Evolutionary conservation across 352 stramenopile genomes (phyloP).

Genomic region (Pythium inflatum): DNA sequence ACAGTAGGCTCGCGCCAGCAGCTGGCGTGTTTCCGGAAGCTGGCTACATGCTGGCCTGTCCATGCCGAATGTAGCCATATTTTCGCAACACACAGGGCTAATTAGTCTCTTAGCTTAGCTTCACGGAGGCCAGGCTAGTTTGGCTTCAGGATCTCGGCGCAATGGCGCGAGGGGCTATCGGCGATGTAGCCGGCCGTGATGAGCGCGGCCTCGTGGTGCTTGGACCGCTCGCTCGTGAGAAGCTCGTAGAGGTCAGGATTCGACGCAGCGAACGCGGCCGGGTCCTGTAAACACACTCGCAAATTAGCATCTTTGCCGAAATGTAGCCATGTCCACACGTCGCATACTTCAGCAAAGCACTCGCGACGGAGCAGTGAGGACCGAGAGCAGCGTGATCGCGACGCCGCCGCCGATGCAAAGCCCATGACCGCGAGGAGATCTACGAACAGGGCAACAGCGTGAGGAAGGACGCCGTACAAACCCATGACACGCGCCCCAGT

Average conservation of each 20-base stretch:
- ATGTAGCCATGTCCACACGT: not conserved
- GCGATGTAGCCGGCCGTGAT: too few relatives aligned
- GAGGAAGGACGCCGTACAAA: too few relatives aligned
- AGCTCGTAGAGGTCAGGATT: not conserved
- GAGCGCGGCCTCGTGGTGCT: not conserved
- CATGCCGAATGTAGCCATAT: not conserved
- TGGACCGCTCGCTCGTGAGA: not conserved
- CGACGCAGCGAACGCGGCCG: not conserved
- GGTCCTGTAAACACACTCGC: not conserved
- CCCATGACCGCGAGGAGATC: slow-evolving; percentile 76
- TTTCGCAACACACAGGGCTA: not conserved
- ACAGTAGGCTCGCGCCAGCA: not conserved
- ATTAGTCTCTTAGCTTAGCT: too few relatives aligned
- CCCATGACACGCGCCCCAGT: too few relatives aligned
- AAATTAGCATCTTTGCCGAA: not conserved
- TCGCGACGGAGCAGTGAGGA: slow-evolving; percentile 93
- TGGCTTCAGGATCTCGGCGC: not conserved
- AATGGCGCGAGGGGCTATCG: too few relatives aligned
- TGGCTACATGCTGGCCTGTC: not conserved
- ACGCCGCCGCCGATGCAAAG: slow-evolving; percentile 88
- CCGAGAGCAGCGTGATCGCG: slow-evolving; percentile 85
- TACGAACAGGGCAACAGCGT: too few relatives aligned
- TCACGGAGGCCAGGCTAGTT: not conserved
- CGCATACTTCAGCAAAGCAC: slow-evolving; percentile 91
- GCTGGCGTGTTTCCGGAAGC: not conserved